These are phyloP conservation scores for Backusella parvicylindrica DNA, from an alignment of 192 early-diverging fungal genomes.

Conservation along the genomic window DNA sequence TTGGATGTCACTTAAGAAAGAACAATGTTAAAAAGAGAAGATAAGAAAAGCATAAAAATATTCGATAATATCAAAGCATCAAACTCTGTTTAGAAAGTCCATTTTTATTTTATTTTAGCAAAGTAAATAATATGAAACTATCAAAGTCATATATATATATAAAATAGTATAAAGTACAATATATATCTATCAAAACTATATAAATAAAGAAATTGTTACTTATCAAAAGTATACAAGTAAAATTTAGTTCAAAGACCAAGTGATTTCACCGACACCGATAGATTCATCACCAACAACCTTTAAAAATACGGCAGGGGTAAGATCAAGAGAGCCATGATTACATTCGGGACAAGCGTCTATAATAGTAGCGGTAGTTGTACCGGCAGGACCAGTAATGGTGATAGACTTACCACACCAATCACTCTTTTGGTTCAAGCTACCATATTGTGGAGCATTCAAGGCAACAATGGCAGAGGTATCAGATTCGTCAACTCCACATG, in stretches of 20 bases:
- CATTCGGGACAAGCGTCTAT: slow-evolving; percentile 53
- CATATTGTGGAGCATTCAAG: slow-evolving; percentile 25
- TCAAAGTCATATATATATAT: not conserved
- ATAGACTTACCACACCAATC: slow-evolving; percentile 29
- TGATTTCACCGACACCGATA: not conserved
- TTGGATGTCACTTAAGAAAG: not conserved
- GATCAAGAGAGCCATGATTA: slow-evolving; percentile 46
- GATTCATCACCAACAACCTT: not conserved
- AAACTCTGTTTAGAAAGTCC: not conserved
- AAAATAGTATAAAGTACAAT: not conserved
- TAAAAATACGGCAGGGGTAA: slow-evolving; percentile 47
- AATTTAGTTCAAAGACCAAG: not conserved
- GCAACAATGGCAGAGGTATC: slow-evolving; percentile 16
- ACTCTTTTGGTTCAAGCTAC: slow-evolving; percentile 20
- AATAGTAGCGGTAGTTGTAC: slow-evolving; percentile 45
- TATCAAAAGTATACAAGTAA: not conserved
- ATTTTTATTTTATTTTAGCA: not conserved
- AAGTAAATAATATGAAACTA: not conserved
- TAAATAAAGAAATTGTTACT: not conserved
- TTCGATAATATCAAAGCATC: not conserved
- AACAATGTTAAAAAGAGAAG: not conserved
- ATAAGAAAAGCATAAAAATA: not conserved
- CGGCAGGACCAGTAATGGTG: slow-evolving; percentile 32
- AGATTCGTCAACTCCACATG: slow-evolving; percentile 19
- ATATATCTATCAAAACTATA: not conserved